These are phyloP conservation scores for Cudoniella acicularis DNA, from an alignment of 495 filamentous ascomycete species.

Conservation along the genomic window DNA sequence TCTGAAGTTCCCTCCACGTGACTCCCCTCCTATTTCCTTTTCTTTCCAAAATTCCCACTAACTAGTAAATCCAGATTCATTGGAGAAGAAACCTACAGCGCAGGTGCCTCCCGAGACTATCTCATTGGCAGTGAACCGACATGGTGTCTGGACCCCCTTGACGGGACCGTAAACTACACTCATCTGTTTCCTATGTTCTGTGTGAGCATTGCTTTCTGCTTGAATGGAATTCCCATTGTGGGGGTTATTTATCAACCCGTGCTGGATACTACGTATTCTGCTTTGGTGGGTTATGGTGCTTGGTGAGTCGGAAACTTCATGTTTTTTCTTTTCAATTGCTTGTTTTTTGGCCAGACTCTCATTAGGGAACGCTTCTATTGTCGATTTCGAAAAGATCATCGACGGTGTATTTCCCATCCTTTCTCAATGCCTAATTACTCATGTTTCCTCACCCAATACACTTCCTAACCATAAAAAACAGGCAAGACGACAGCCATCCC, in stretches of 20 bases:
- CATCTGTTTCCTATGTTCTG: conserved; percentile 74
- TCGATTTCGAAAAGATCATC: too few relatives aligned
- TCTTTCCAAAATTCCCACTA: not conserved
- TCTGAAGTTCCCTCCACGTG: too few relatives aligned
- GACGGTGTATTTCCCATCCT: too few relatives aligned
- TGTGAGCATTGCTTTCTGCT: conserved; percentile 60
- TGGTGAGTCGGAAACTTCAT: conserved; percentile 42
- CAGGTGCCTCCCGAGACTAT: conserved; percentile 54
- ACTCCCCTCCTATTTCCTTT: not conserved
- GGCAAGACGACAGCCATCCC: conserved; percentile 13
- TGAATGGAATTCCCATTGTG: conserved; percentile 51
- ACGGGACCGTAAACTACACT: conserved; percentile 71
- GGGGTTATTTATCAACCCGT: conserved; percentile 66
- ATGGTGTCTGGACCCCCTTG: conserved; percentile 67
- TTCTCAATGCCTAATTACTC: too few relatives aligned
- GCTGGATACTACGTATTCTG: conserved; percentile 59
- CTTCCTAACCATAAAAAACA: not conserved
- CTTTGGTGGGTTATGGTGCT: conserved; percentile 56
- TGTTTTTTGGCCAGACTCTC: not conserved
- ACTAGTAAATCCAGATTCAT: conserved; percentile 49
- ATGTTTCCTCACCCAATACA: not conserved
- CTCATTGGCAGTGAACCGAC: conserved; percentile 57
- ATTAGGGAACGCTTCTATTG: not conserved
- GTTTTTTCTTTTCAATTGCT: too few relatives aligned
- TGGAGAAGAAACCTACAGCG: conserved; percentile 67